phyloP scores from a whole-genome alignment of 192 early-diverging fungal genomes.

The Entomortierella parvispora region DNA sequence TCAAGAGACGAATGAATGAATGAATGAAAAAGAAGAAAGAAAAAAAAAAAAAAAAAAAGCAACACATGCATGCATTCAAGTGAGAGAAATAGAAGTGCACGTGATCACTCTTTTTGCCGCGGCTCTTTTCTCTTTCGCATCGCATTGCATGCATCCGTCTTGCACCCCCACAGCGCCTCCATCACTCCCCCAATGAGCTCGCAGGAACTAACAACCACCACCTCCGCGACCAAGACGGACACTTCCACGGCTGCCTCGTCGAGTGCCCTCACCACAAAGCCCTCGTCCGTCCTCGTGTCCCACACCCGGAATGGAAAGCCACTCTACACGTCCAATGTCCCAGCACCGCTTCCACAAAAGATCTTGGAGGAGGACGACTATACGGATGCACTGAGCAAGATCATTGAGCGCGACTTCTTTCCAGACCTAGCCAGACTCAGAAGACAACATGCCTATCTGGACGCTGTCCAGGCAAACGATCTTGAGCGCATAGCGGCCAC shows the following conservation, averaged over 20 bases:
- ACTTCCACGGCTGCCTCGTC: no score
- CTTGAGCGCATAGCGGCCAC: constrained; percentile 36
- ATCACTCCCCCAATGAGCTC: no score
- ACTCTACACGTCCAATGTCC: constrained; percentile 43
- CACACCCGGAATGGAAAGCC: constrained; percentile 1
- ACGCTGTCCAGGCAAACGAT: constrained; percentile 51
- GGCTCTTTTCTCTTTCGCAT: no score
- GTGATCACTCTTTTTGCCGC: no score
- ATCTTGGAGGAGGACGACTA: constrained; percentile 85
- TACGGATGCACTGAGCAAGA: constrained; percentile 74
- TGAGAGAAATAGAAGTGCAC: no score
- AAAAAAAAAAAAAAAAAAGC: not conserved
- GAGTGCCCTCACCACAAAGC: no score
- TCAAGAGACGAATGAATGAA: not conserved
- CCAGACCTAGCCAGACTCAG: constrained; percentile 74
- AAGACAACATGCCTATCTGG: constrained; percentile 58
- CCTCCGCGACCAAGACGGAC: no score
- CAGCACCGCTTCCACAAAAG: constrained; percentile 26
- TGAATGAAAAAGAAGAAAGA: not conserved
- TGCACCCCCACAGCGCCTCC: no score
- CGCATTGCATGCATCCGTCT: no score
- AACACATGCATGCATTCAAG: not conserved
- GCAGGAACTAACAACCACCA: no score
- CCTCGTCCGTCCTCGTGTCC: constrained; percentile 7
- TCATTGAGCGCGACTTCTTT: constrained; percentile 88